Evolutionary conservation across 2,329 filamentous ascomycete species (phyloP), one percentile per base, ranked within the genome.

Genomic region (Aureobasidium uvarum): DNA sequence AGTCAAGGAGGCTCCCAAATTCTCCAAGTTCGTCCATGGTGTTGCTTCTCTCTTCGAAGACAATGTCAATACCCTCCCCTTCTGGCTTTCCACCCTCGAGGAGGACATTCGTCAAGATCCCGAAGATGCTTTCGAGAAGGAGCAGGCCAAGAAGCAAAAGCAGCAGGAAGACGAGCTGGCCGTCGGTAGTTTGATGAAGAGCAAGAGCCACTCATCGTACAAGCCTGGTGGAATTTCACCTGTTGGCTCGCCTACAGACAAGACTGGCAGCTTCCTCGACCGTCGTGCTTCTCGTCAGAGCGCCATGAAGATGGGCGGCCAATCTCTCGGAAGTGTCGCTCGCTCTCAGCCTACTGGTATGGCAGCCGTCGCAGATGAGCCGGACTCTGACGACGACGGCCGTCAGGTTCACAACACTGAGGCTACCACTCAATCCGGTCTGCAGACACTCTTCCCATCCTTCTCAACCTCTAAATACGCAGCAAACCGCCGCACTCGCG

Each of bases 11-110:
- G 88, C 90, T 0, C 91, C 93, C 1, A 87, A 90, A 59, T 99
- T 99, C 79, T 97, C 92, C 72, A 99, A 99, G 77, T 99, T 98
- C 71, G 90, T 96, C 2, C 94, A 99, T 72, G 95, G 95, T 67
- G 88, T 96, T 5, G 93, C 94, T 8, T 88, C 89, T 45, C 83
- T 99, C 2, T 98, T 98, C 71, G 95, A 98, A 72, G 81, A 99
- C 77, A 87, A 96, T 73, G 93, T 99, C 76, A 98, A 98, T 79
- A 93, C 87, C 68, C 87, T 98, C 73, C 95, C 95, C 16, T 97
- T 98, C 80, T 99, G 95, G 95, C 85, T 98, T 39, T 89, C 89
- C 72, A 90, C 96, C 68, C 83, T 98, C 50, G 94, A 97, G 74
- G 91, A 86, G 38, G 95, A 99, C 74, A 99, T 99, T 74, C 89